A percentile compares a stretch with the other conserved stretches of the same genome.
Evolutionary conservation across 1,139 yeast species (phyloP).

Genomic region (Casaregolazyma lundiana): DNA sequence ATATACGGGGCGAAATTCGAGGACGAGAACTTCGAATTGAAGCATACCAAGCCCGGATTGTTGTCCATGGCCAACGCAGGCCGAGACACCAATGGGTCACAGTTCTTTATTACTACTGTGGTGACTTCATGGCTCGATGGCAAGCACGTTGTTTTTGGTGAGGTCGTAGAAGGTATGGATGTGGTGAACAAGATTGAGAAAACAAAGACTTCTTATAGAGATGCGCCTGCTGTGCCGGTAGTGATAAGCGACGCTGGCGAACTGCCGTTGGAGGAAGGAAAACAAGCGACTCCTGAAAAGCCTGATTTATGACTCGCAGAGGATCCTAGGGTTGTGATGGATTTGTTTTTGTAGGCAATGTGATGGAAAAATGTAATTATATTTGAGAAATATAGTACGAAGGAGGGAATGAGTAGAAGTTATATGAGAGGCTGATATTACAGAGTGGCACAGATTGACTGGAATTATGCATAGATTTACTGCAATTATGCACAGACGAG

Average conservation of each 20-base stretch:
- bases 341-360: constrained; percentile 4
- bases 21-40: constrained; percentile 88
- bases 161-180: constrained; percentile 86
- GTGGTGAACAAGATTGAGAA: constrained; percentile 88
- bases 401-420: background rate
- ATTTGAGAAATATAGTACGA: background rate
- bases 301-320: constrained; percentile 20
- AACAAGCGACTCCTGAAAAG: constrained; percentile 13
- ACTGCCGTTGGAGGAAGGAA: constrained; percentile 34
- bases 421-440: background rate
- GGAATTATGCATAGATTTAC: no score
- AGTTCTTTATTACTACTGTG: constrained; percentile 97
- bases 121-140: constrained; percentile 97
- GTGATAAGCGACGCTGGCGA: constrained; percentile 78
- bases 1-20: constrained; percentile 95
- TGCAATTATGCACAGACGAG: no score
- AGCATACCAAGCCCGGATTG: constrained; percentile 89
- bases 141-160: constrained; percentile 98
- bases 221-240: constrained; percentile 63
- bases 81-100: constrained; percentile 99
- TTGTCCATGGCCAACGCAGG: constrained; percentile 99
- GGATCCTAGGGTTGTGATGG: constrained; percentile 16
- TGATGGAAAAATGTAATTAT: background rate
- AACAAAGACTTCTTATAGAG: constrained; percentile 68
- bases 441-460: no score